Evolutionary conservation across 257 asterid genomes (phyloP).

Genomic region (Solanum dulcamara): DNA sequence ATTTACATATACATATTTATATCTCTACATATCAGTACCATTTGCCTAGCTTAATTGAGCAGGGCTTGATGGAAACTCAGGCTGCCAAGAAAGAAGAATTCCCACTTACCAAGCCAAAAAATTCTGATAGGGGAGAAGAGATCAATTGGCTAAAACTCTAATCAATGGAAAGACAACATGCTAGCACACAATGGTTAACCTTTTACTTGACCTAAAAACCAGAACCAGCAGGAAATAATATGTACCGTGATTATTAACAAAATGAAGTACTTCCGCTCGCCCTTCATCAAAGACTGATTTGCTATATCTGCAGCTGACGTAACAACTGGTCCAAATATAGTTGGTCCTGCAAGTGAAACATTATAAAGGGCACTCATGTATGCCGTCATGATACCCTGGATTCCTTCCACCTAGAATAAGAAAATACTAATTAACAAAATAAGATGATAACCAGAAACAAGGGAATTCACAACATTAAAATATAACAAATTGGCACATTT

Average conservation of each 20-base stretch:
- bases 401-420: slow-evolving; percentile 74
- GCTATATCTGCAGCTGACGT: slow-evolving; percentile 81
- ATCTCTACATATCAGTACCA: background rate
- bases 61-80: background rate
- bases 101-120: background rate
- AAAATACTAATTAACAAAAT: background rate
- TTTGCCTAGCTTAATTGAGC: background rate
- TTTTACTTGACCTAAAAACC: background rate
- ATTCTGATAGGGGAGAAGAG: background rate
- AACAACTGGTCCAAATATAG: slow-evolving; percentile 82
- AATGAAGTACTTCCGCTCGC: slow-evolving; percentile 65
- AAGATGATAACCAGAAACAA: background rate
- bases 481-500: background rate
- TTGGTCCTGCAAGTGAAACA: slow-evolving; percentile 98
- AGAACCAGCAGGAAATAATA: background rate
- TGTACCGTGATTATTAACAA: slow-evolving; percentile 89
- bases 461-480: background rate
- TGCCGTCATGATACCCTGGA: slow-evolving; percentile 77
- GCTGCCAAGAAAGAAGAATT: background rate
- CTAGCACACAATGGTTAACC: background rate
- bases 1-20: background rate
- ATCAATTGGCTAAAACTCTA: background rate
- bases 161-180: background rate
- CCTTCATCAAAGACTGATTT: slow-evolving; percentile 57
- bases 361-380: slow-evolving; percentile 79